Evolutionary conservation across 805 yeast genomes (phyloP), one percentile per base, ranked within the genome.

Genomic region (Vanderwaltozyma verrucispora): DNA sequence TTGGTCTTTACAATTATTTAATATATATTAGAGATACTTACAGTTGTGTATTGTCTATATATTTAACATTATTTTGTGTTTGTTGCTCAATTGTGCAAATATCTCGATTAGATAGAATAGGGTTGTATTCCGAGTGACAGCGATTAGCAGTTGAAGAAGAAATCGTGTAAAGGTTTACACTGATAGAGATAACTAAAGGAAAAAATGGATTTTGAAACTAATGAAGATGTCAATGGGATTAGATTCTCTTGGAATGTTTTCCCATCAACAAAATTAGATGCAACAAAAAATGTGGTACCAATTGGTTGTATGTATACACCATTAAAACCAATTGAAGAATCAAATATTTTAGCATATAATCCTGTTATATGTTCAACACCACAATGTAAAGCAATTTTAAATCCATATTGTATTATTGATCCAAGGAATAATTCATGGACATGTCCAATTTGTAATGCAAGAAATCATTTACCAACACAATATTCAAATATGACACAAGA

Each of bases 261-360:
- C 52, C 98, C 99, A 21, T 77, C 83, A 30, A 80, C 95, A 28
- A 77, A 87, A 49, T 75, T 77, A 30, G 97, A 92, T 60, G 92
- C 95, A 15, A 79, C 80, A 51, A 81, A 92, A 49, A 81, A 87
- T 53, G 94, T 89, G 15, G 88, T 92, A 24, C 98, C 99, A 11
- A 79, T 92, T 27, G 95, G 96, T 30, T 80, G 95, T 39, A 65
- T 92, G 44, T 92, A 87, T 68, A 88, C 96, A n/a, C 99, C 99
- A 8, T 71, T 92, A 50, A 77, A 85, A 52, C 75, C 75, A 40
- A 74, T 83, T 47, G 81, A 80, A 42, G 87, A 80, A 45, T 67
- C 86, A 44, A 80, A 85, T 14, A 64, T 83, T 37, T 86, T 89
- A 39, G 74, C 74, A 50, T 86, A 87, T 61, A 95, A 88, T 59